These are phyloP conservation scores for Aristolochia fimbriata DNA, from an alignment of 164 flowering plant species.

Conservation along the genomic window DNA sequence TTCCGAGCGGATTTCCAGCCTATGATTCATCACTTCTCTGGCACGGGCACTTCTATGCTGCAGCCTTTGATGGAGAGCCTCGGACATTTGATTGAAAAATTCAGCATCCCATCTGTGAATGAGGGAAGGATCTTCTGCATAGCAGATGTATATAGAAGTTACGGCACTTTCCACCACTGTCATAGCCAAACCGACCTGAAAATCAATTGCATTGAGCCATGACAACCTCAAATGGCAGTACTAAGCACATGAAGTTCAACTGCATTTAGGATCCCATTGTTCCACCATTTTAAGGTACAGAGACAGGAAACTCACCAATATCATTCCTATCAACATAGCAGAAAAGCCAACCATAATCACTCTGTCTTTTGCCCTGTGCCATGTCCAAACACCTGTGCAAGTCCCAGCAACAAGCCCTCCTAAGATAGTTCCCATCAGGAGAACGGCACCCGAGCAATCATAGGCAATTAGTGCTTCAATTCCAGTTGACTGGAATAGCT, in stretches of 20 bases:
- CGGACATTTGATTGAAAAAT: conserved; percentile 77
- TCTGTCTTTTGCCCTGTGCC: conserved; percentile 47
- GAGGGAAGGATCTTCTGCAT: conserved; percentile 78
- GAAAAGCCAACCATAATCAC: conserved; percentile 78
- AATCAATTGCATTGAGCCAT: background rate
- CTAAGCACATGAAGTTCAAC: background rate
- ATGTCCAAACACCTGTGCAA: conserved; percentile 76
- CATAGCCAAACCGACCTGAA: conserved; percentile 87
- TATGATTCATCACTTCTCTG: conserved; percentile 50
- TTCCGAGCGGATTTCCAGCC: conserved; percentile 32
- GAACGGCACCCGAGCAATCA: conserved; percentile 98
- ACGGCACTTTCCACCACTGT: conserved; percentile 94
- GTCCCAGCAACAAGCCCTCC: conserved; percentile 94
- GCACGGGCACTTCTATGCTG: conserved; percentile 81
- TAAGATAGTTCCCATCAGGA: conserved; percentile 83
- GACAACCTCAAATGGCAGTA: background rate
- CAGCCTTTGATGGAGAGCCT: conserved; percentile 75
- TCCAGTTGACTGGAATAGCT: conserved; percentile 97
- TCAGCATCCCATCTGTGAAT: conserved; percentile 89
- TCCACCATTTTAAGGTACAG: background rate
- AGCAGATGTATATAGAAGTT: conserved; percentile 92
- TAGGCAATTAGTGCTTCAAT: conserved; percentile 97
- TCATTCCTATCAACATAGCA: conserved; percentile 94
- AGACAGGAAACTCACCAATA: conserved; percentile 50
- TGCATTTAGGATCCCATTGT: too few species aligned